Evolutionary conservation across 345 rosid species (phyloP).

Genomic region (Geranium brycei): DNA sequence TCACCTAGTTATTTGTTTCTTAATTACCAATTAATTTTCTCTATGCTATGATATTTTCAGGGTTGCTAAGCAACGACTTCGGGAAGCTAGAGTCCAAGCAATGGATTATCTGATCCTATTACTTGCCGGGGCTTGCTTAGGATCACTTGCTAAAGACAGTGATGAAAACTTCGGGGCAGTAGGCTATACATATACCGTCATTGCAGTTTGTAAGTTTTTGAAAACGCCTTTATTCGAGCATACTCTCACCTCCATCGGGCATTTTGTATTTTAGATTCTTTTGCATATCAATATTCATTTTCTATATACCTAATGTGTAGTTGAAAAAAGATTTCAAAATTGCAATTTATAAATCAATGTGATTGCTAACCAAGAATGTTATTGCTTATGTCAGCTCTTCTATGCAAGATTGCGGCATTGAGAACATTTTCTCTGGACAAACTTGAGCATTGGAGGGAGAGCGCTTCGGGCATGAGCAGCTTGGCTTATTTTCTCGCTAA

Average conservation of each 20-base stretch:
- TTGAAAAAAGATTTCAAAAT: too few species aligned
- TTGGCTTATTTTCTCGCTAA: constrained; percentile 84
- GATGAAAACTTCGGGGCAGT: constrained; percentile 66
- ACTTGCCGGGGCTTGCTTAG: constrained; percentile 94
- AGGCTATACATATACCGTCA: constrained; percentile 71
- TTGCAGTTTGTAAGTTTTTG: constrained; percentile 68
- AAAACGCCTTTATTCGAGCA: neutral
- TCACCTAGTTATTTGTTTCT: neutral
- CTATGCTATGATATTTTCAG: constrained; percentile 32
- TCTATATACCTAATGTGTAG: neutral
- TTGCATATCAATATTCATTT: too few species aligned
- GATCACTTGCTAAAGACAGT: constrained; percentile 42
- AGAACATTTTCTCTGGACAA: constrained; percentile 82
- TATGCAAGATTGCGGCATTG: constrained; percentile 83
- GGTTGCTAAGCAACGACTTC: constrained; percentile 66
- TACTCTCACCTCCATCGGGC: neutral
- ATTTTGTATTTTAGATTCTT: neutral
- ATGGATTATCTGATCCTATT: constrained; percentile 71
- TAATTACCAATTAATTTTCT: neutral
- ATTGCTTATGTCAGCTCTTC: constrained; percentile 52
- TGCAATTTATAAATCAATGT: too few species aligned
- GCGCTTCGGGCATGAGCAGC: constrained; percentile 89
- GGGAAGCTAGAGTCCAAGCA: constrained; percentile 72
- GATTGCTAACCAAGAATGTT: neutral
- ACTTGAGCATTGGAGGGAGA: constrained; percentile 90